A percentile compares a stretch with the other conserved stretches of the same genome.
These are phyloP conservation scores for Fusarium solani-melongenae DNA, from an alignment of 2,329 filamentous ascomycete species.

Conservation along the genomic window DNA sequence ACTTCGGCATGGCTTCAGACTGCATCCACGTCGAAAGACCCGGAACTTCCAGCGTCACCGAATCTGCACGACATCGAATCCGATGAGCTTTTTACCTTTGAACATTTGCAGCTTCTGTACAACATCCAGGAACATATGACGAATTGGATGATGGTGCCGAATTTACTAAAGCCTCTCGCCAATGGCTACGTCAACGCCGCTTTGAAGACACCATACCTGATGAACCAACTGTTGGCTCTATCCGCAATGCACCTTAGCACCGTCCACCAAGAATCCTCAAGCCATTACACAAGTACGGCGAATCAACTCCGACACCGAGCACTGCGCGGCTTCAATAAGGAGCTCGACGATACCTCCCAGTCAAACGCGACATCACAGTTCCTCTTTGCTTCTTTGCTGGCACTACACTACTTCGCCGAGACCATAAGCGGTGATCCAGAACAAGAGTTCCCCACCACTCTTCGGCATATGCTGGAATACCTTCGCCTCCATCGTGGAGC, in stretches of 20 bases:
- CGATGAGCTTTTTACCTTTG: slow-evolving; percentile 9
- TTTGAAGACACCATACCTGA: slow-evolving; percentile 13
- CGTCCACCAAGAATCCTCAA: not conserved
- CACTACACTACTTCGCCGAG: slow-evolving; percentile 19
- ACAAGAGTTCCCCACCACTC: not conserved
- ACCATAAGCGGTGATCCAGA: not conserved
- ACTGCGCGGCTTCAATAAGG: slow-evolving; percentile 14
- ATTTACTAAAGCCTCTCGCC: not conserved
- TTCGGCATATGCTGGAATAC: slow-evolving; percentile 3
- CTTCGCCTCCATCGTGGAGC: slow-evolving; percentile 17
- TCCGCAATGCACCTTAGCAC: slow-evolving; percentile 13
- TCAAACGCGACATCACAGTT: slow-evolving; percentile 15
- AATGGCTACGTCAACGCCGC: not conserved
- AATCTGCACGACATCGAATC: not conserved
- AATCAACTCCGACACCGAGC: slow-evolving; percentile 3
- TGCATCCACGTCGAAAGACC: not conserved
- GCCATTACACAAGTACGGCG: not conserved
- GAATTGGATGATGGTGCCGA: slow-evolving; percentile 2
- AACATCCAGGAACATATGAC: slow-evolving; percentile 1
- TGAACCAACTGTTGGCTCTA: slow-evolving; percentile 27
- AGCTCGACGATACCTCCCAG: not conserved
- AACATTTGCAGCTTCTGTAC: slow-evolving; percentile 12
- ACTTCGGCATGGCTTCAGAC: not conserved
- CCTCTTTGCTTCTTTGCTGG: slow-evolving; percentile 16
- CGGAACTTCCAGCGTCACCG: not conserved